Conservation (phyloP, 164 flowering plant species). For the Macadamia tetraphylla region DNA sequence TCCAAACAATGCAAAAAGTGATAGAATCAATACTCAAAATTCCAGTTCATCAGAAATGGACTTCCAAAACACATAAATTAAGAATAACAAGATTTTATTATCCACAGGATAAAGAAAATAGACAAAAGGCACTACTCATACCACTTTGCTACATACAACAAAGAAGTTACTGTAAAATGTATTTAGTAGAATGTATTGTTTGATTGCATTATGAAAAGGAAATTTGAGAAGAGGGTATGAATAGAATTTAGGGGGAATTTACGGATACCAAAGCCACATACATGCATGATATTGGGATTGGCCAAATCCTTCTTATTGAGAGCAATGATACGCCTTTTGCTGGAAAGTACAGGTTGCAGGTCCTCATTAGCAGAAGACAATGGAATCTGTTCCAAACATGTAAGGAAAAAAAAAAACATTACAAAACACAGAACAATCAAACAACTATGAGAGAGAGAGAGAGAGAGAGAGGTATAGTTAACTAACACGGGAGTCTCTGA, state of each 20-base stretch:
- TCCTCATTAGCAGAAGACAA: conserved; percentile 75
- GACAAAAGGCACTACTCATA: too few species aligned
- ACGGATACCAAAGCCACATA: conserved; percentile 13
- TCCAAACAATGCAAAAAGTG: too few species aligned
- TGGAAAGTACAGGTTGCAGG: conserved; percentile 57
- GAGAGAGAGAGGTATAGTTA: conserved; percentile 3
- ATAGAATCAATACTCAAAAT: too few species aligned
- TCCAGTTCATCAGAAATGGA: too few species aligned
- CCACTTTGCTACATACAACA: too few species aligned
- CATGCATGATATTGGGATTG: conserved; percentile 78
- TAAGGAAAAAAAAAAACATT: neutral
- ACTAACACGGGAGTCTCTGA: conserved; percentile 81
- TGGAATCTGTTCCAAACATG: conserved; percentile 51
- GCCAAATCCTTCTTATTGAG: conserved; percentile 93
- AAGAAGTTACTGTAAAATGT: too few species aligned
- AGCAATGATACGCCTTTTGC: conserved; percentile 77
- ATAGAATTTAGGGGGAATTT: neutral
- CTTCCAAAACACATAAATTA: too few species aligned
- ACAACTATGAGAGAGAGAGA: neutral
- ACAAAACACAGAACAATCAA: neutral
- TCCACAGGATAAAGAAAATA: too few species aligned
- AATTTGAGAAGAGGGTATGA: neutral
- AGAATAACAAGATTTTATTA: too few species aligned
- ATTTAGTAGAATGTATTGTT: too few species aligned
- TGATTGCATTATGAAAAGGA: too few species aligned